phyloP scores from a whole-genome alignment of 1,139 yeast genomes.

The Zygotorulaspora mrakii region DNA sequence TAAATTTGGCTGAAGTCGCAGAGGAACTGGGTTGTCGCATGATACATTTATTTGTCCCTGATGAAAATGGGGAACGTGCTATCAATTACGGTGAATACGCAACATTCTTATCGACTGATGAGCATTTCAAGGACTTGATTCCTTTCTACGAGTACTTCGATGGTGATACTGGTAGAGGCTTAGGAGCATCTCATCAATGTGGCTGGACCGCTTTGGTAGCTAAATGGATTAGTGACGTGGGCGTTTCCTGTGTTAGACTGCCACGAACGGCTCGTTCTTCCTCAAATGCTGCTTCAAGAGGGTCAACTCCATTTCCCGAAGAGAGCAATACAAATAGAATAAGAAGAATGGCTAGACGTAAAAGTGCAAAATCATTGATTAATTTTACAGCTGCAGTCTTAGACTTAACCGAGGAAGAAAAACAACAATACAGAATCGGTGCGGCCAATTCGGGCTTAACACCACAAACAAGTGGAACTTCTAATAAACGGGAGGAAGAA shows the following conservation, averaged over 20 bases:
- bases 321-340: conserved; percentile 16
- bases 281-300: conserved; percentile 18
- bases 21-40: conserved; percentile 87
- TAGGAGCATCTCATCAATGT: conserved; percentile 94
- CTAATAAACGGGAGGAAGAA: conserved; percentile 16
- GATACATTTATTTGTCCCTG: conserved; percentile 73
- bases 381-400: conserved; percentile 63
- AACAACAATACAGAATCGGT: conserved; percentile 28
- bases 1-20: conserved; percentile 89
- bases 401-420: conserved; percentile 64
- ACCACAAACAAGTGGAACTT: conserved; percentile 25
- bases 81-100: conserved; percentile 63
- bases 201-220: conserved; percentile 98
- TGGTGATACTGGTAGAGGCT: conserved; percentile 92
- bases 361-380: conserved; percentile 66
- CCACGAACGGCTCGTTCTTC: conserved; percentile 46
- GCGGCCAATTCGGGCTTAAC: conserved; percentile 26
- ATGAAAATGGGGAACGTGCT: conserved; percentile 68
- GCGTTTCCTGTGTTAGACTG: conserved; percentile 55
- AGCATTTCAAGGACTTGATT: conserved; percentile 69
- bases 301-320: conserved; percentile 15
- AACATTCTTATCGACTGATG: conserved; percentile 61
- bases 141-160: conserved; percentile 89
- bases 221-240: conserved; percentile 89
- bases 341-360: conserved; percentile 52